phyloP scores from a whole-genome alignment of 768 basidiomycete genomes.

The Rhodotorula sphaerocarpa region DNA sequence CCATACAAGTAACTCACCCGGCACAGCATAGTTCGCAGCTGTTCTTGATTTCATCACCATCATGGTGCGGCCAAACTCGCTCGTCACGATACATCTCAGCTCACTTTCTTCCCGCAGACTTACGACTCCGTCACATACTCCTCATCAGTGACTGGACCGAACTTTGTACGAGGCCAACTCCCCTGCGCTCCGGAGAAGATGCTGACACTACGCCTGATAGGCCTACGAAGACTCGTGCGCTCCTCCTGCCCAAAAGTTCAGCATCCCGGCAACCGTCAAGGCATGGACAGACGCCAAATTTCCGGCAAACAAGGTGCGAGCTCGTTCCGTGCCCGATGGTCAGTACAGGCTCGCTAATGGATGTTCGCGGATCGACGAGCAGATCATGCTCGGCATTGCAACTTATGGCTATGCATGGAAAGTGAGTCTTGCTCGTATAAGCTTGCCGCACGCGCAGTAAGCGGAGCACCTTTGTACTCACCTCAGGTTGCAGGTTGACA shows the following conservation, averaged over 20 bases:
- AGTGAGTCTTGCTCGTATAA: too few relatives aligned
- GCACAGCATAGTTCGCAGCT: neutral
- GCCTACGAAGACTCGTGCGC: constrained; percentile 1
- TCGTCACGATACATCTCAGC: too few relatives aligned
- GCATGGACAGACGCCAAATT: constrained; percentile 25
- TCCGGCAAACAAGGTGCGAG: constrained; percentile 13
- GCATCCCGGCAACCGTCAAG: neutral
- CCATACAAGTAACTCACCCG: neutral
- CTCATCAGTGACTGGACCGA: constrained; percentile 4
- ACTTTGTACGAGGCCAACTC: constrained; percentile 1
- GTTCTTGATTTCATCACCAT: constrained; percentile 17
- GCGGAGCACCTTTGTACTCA: too few relatives aligned
- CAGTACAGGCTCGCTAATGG: too few relatives aligned
- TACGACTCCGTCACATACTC: constrained; percentile 10
- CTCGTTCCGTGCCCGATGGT: neutral
- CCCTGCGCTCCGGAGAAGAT: too few relatives aligned
- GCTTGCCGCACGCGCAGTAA: too few relatives aligned
- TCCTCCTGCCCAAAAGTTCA: neutral
- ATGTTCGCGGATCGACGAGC: too few relatives aligned
- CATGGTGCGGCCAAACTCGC: too few relatives aligned
- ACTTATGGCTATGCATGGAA: constrained; percentile 21
- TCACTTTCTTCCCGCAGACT: neutral
- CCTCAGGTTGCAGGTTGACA: too few relatives aligned
- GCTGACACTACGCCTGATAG: neutral
- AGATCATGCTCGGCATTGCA: constrained; percentile 15